Conservation (phyloP, 1,284 basidiomycete genomes). For the Ustilago xerochloae region DNA sequence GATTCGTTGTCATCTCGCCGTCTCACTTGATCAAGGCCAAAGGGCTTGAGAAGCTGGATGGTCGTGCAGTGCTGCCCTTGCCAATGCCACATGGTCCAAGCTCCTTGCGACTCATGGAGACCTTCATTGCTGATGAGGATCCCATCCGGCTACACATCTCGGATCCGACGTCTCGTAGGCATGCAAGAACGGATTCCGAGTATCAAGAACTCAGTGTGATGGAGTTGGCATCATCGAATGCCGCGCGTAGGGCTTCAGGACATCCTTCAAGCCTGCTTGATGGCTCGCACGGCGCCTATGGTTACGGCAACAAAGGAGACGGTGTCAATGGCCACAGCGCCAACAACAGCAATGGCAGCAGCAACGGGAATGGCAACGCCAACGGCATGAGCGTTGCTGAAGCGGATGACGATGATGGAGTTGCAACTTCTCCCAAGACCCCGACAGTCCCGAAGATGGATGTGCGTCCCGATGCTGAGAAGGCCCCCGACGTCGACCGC, state of each 20-base stretch:
- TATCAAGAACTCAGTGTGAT: slow-evolving; percentile 18
- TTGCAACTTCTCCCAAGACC: background rate
- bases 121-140: slow-evolving; percentile 38
- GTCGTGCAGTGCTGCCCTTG: slow-evolving; percentile 36
- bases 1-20: slow-evolving; percentile 31
- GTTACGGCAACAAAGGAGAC: background rate
- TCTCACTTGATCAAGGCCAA: slow-evolving; percentile 13
- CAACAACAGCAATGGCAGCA: background rate
- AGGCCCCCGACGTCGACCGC: no score
- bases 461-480: no score
- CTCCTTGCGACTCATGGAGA: slow-evolving; percentile 41
- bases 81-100: slow-evolving; percentile 52
- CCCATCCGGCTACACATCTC: slow-evolving; percentile 22
- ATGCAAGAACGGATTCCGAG: slow-evolving; percentile 8
- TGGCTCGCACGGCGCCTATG: no score
- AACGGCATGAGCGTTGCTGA: background rate
- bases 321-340: background rate
- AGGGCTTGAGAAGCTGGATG: slow-evolving; percentile 24
- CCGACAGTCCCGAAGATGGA: no score
- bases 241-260: slow-evolving; percentile 5
- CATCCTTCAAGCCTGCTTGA: slow-evolving; percentile 4
- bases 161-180: no score
- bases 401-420: background rate
- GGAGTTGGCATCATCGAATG: slow-evolving; percentile 8
- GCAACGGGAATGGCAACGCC: background rate